Evolutionary conservation across 768 basidiomycete species (phyloP).

Genomic region (Russula griseocarnosa): DNA sequence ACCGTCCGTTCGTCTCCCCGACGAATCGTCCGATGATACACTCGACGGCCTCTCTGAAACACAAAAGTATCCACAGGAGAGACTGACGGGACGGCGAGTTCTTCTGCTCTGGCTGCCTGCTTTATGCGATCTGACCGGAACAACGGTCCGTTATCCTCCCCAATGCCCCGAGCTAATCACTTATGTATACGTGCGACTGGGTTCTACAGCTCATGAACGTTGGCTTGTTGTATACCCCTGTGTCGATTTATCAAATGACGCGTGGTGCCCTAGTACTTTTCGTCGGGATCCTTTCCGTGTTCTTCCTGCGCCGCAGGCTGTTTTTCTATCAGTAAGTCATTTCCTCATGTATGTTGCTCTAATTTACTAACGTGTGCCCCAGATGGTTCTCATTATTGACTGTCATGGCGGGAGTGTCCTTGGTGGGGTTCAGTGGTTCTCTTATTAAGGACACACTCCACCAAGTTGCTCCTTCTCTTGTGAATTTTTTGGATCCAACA

Average conservation of each 20-base stretch:
- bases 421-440: slow-evolving; percentile 88
- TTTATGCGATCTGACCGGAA: slow-evolving; percentile 83
- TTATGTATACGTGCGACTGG: slow-evolving; percentile 6
- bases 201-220: slow-evolving; percentile 76
- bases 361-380: slow-evolving; percentile 12
- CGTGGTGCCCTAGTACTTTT: slow-evolving; percentile 90
- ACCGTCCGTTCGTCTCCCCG: slow-evolving; percentile 52
- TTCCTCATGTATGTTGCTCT: slow-evolving; percentile 10
- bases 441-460: slow-evolving; percentile 72
- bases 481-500: slow-evolving; percentile 29
- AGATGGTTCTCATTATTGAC: slow-evolving; percentile 90
- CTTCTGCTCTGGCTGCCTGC: slow-evolving; percentile 87
- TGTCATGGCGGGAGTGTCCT: slow-evolving; percentile 78
- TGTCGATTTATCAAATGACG: slow-evolving; percentile 97
- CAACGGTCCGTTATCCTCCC: slow-evolving; percentile 56
- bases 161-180: slow-evolving; percentile 1
- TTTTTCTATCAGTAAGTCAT: slow-evolving; percentile 76
- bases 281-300: slow-evolving; percentile 85
- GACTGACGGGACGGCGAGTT: slow-evolving; percentile 63
- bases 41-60: slow-evolving; percentile 32
- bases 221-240: slow-evolving; percentile 92
- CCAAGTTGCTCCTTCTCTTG: slow-evolving; percentile 39
- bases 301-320: slow-evolving; percentile 82
- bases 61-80: slow-evolving; percentile 35
- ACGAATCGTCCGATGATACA: slow-evolving; percentile 31